Evolutionary conservation across 257 asterid species (phyloP).

Genomic region (Plantago major): DNA sequence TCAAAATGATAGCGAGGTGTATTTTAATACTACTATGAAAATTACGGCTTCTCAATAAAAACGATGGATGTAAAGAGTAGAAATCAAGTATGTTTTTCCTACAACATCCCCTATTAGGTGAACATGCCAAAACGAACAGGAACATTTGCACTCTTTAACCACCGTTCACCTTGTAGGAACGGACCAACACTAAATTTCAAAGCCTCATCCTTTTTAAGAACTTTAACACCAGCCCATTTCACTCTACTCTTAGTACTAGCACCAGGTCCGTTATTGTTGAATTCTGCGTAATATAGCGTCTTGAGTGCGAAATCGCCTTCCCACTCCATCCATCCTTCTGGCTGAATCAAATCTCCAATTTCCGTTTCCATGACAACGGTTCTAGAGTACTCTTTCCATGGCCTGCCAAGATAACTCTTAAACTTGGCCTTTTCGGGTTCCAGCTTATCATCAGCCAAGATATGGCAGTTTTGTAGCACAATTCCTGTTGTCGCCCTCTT

Average conservation of each 20-base stretch:
- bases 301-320: slow-evolving; percentile 33
- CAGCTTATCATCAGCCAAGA: slow-evolving; percentile 33
- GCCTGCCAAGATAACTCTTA: slow-evolving; percentile 55
- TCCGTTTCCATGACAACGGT: slow-evolving; percentile 56
- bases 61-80: too few relatives aligned
- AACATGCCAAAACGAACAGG: slow-evolving; percentile 4
- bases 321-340: slow-evolving; percentile 72
- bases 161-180: slow-evolving; percentile 39
- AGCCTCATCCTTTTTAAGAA: slow-evolving; percentile 34
- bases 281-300: slow-evolving; percentile 52
- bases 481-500: slow-evolving; percentile 43
- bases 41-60: too few relatives aligned
- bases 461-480: slow-evolving; percentile 50
- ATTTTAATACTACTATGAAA: too few relatives aligned
- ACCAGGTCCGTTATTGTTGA: slow-evolving; percentile 53
- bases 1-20: too few relatives aligned
- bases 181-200: slow-evolving; percentile 39
- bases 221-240: slow-evolving; percentile 58
- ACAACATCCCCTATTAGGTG: neutral
- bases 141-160: slow-evolving; percentile 1
- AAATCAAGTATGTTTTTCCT: too few relatives aligned
- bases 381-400: slow-evolving; percentile 55
- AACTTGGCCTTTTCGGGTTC: slow-evolving; percentile 16
- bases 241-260: slow-evolving; percentile 45
- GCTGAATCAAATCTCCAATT: slow-evolving; percentile 33